A percentile compares a stretch with the other conserved stretches of the same genome.
Conservation (phyloP, 208 protist species). For the Leishmania martiniquensis region DNA sequence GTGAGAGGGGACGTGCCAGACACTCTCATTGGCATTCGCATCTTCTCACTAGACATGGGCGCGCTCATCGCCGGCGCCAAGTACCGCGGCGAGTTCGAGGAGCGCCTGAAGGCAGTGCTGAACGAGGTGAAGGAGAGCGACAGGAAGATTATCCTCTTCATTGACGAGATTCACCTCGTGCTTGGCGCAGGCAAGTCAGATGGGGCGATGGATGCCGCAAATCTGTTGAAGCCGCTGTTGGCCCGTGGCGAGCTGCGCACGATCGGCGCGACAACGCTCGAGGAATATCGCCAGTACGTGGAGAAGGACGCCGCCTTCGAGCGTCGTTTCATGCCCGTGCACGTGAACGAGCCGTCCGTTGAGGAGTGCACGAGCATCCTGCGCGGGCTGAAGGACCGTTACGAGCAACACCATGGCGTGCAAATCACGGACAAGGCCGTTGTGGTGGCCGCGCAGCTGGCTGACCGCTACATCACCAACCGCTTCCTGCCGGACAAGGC, state of each 20-base stretch:
- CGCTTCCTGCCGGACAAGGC: conserved; percentile 99
- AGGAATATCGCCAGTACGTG: conserved; percentile 98
- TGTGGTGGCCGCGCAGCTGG: conserved; percentile 91
- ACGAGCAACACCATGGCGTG: conserved; percentile 94
- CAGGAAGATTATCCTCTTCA: conserved; percentile 99
- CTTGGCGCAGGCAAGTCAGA: conserved; percentile 97
- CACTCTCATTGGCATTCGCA: conserved; percentile 82
- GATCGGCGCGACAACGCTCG: conserved; percentile 98
- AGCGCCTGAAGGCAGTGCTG: conserved; percentile 99
- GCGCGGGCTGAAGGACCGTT: conserved; percentile 94
- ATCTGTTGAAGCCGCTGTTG: conserved; percentile 99
- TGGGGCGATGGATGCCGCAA: conserved; percentile 98
- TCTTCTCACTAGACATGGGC: conserved; percentile 98
- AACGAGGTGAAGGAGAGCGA: conserved; percentile 97
- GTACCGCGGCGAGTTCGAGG: conserved; percentile 99
- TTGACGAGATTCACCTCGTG: conserved; percentile 99
- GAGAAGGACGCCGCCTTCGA: conserved; percentile 99
- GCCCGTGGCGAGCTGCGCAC: conserved; percentile 96
- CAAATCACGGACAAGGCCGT: conserved; percentile 92
- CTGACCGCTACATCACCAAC: conserved; percentile 97
- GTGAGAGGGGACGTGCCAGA: conserved; percentile 93
- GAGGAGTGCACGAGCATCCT: conserved; percentile 99
- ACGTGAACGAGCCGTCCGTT: conserved; percentile 96
- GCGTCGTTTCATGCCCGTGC: conserved; percentile 98
- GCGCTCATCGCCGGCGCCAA: conserved; percentile 98